Evolutionary conservation across 495 filamentous ascomycete species (phyloP), one percentile per base, ranked within the genome.

Genomic region (Trichoderma virens): DNA sequence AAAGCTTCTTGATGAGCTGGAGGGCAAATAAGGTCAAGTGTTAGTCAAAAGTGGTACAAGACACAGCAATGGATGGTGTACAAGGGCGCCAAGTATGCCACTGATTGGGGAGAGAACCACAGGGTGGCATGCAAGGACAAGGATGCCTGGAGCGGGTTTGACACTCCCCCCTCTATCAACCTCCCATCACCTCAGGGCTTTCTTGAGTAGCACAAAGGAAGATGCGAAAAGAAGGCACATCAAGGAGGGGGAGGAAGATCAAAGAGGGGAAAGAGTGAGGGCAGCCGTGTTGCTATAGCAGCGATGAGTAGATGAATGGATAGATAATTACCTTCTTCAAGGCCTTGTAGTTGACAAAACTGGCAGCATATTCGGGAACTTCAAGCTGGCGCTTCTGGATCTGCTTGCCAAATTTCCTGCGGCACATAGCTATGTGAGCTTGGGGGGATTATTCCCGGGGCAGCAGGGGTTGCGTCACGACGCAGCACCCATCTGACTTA

Each of bases 321-420:
- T 61, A 66, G 59, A 20, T 32, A 9, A n/a, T 45, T 47, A 97
- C 94, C 89, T 98, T 97, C 76, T 98, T 98, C 67, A 98, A 81
- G 63, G 91, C 93, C 79, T 98, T 98, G 80, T 98, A 98, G 78
- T 98, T 97, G 61, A 98, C 93, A 74, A 98, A 98, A 77, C 91
- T 96, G 61, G 93, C 91, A 59, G 93, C 94, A 88, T 98, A 98
- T 83, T 98, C 94, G 39, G 94, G 94, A 38, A 98, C 90, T 76
- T 98, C 94, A 70, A 98, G 91, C 81, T 98, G 93, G 74, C 92
- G 88, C 82, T 94, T 96, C 80, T 97, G 95, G 67, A 98, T 94
- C 70, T 97, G 89, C 83, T 98, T 98, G 74, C 94, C 94, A 80
- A 98, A 98, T 85, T 98, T 98, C 94, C 94, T 98, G 65, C 68